Evolutionary conservation across 2,329 filamentous ascomycete genomes (phyloP), one percentile per base, ranked within the genome.

Genomic region (Hypoxylon rubiginosum): DNA sequence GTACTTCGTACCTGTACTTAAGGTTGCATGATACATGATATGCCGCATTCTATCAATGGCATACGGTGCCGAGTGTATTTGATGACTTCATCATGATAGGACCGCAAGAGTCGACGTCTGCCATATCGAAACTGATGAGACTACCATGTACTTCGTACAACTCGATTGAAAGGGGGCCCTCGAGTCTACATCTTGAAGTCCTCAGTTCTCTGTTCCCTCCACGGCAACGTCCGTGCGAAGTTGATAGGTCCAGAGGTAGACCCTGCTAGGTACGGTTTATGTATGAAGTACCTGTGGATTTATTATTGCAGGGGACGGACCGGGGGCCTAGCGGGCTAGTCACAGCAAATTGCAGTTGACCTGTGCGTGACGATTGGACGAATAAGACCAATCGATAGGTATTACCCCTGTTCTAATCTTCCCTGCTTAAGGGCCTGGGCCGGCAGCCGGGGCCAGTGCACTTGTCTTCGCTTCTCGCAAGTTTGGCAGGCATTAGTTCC

Each of bases 301-400:
- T 50, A 64, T 53, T 61, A 65, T 62, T 68, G 24, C 58, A 68
- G 46, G 61, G 57, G 55, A 43, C 19, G 26, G 43, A 50, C 34
- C 41, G 24, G 58, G 48, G 58, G 36, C 13, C 48, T 48, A 41
- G 17, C 13, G 56, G 57, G 55, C 66, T 39, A 63, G 58, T 62
- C 58, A 58, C 58, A 66, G 59, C 45, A 68, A 68, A 68, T 68
- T 68, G 59, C 66, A 58, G 58, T 68, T 63, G 66, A 63, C 59
- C 66, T 51, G 56, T 66, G 66, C 56, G 66, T 55, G 49, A 51
- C 45, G 46, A 66, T 66, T 53, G 48, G 41, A 57, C 66, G 59
- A 66, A 68, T 66, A 39, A 41, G 52, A 66, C 58, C 32, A 55
- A 50, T 32, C 58, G 36, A 45, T 54, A 46, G 51, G 50, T 34